A percentile compares a stretch with the other conserved stretches of the same genome.
These are phyloP conservation scores for Wallacemonas sp. DNA, from an alignment of 208 protist genomes.

Conservation along the genomic window DNA sequence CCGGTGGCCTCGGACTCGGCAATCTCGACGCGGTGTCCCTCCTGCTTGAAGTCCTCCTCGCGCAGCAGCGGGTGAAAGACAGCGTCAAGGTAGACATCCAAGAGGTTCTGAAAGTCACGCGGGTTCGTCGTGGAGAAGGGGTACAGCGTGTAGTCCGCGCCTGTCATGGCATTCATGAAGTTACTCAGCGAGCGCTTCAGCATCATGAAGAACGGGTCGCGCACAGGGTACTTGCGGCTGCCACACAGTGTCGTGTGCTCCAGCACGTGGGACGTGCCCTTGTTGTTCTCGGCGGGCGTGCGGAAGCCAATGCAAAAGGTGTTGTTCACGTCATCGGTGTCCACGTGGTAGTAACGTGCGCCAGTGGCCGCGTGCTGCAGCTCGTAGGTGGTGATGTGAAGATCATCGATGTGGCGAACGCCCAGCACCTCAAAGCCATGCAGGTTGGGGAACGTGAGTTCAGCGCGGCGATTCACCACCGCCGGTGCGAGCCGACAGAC, in stretches of 20 bases:
- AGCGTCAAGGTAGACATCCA: slow-evolving; percentile 94
- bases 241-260: slow-evolving; percentile 98
- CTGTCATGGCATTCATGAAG: slow-evolving; percentile 95
- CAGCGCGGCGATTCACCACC: slow-evolving; percentile 6
- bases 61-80: slow-evolving; percentile 89
- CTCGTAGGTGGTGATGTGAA: slow-evolving; percentile 81
- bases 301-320: slow-evolving; percentile 97
- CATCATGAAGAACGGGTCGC: slow-evolving; percentile 94
- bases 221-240: slow-evolving; percentile 94
- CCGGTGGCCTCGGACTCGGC: slow-evolving; percentile 1
- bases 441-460: slow-evolving; percentile 42
- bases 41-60: slow-evolving; percentile 91
- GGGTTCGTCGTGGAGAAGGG: slow-evolving; percentile 92
- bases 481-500: slow-evolving; percentile 29
- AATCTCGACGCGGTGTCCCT: slow-evolving; percentile 91
- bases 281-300: slow-evolving; percentile 93
- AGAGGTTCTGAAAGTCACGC: slow-evolving; percentile 93
- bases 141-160: slow-evolving; percentile 93
- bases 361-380: slow-evolving; percentile 74
- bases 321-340: slow-evolving; percentile 95
- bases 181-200: slow-evolving; percentile 86
- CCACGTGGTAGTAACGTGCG: slow-evolving; percentile 92
- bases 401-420: slow-evolving; percentile 63
- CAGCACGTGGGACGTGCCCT: slow-evolving; percentile 96
- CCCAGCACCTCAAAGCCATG: slow-evolving; percentile 73